phyloP scores from a whole-genome alignment of 2,329 filamentous ascomycete genomes.

The Penicillium sp. region DNA sequence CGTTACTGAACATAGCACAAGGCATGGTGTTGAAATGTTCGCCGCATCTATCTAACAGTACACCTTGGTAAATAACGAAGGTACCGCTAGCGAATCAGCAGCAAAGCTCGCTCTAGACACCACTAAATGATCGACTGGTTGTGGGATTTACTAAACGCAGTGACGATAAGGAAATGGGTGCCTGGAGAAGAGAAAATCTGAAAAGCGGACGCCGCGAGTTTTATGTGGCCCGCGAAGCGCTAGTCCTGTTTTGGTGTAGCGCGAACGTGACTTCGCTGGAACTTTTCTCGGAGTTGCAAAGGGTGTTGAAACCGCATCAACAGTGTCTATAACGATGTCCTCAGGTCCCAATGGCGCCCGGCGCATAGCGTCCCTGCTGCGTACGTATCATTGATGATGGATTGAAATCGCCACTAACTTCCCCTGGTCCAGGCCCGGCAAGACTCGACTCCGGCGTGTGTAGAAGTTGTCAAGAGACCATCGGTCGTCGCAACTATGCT shows the following conservation, averaged over 20 bases:
- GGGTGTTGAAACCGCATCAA: constrained; percentile 15
- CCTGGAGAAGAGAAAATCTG: constrained; percentile 51
- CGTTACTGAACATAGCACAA: background rate
- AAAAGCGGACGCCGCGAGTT: constrained; percentile 19
- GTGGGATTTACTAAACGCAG: constrained; percentile 62
- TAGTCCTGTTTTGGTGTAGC: constrained; percentile 28
- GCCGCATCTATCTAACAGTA: constrained; percentile 97
- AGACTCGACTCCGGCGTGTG: constrained; percentile 40
- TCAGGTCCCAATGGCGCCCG: constrained; percentile 40
- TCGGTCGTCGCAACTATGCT: constrained; percentile 39
- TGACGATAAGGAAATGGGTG: constrained; percentile 93
- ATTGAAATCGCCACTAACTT: constrained; percentile 15
- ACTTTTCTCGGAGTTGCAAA: constrained; percentile 36
- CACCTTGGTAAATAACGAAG: constrained; percentile 67
- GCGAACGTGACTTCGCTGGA: constrained; percentile 32
- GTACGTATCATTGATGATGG: constrained; percentile 26
- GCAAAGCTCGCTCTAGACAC: constrained; percentile 76
- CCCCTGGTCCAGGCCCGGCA: constrained; percentile 29
- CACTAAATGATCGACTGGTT: constrained; percentile 85
- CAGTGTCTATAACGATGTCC: constrained; percentile 27
- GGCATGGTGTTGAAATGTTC: constrained; percentile 52
- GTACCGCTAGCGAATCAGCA: constrained; percentile 98
- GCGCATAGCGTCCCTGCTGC: constrained; percentile 38
- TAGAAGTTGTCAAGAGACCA: constrained; percentile 42
- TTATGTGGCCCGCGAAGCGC: constrained; percentile 24